Evolutionary conservation across 768 basidiomycete genomes (phyloP).

Genomic region (Pleurotus citrinopileatus): DNA sequence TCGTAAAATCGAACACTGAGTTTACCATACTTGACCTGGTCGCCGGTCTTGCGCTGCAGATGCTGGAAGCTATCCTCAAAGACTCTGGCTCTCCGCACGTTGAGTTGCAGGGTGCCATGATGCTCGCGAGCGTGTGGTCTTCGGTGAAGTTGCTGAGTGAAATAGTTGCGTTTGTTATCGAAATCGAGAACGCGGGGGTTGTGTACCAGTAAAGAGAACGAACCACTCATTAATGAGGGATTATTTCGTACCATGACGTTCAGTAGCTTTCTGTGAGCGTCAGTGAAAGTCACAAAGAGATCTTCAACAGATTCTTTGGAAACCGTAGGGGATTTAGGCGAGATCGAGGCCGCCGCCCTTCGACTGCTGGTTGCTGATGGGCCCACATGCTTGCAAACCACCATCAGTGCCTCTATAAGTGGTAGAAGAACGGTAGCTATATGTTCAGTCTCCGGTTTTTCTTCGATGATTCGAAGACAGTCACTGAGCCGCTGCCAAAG

Average conservation of each 20-base stretch:
- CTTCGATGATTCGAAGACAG: slow-evolving; percentile 81
- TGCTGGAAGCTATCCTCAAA: slow-evolving; percentile 98
- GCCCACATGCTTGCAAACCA: slow-evolving; percentile 94
- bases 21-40: slow-evolving; percentile 98
- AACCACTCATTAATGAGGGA: slow-evolving; percentile 96
- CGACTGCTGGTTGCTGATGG: slow-evolving; percentile 50
- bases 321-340: slow-evolving; percentile 66
- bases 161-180: slow-evolving; percentile 98
- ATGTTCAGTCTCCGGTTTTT: slow-evolving; percentile 77
- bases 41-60: slow-evolving; percentile 85
- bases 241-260: slow-evolving; percentile 99
- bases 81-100: slow-evolving; percentile 85
- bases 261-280: slow-evolving; percentile 87
- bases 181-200: slow-evolving; percentile 97
- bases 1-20: slow-evolving; percentile 94
- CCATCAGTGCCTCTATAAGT: slow-evolving; percentile 95
- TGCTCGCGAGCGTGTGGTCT: slow-evolving; percentile 79
- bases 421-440: slow-evolving; percentile 92
- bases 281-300: slow-evolving; percentile 90
- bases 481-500: slow-evolving; percentile 91
- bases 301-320: slow-evolving; percentile 83
- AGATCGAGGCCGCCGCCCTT: slow-evolving; percentile 59
- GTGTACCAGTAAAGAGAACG: slow-evolving; percentile 93
- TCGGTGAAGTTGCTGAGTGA: slow-evolving; percentile 87
- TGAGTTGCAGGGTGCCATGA: slow-evolving; percentile 79